Evolutionary conservation across 2,329 filamentous ascomycete genomes (phyloP).

Genomic region (Kalmusia sp.): DNA sequence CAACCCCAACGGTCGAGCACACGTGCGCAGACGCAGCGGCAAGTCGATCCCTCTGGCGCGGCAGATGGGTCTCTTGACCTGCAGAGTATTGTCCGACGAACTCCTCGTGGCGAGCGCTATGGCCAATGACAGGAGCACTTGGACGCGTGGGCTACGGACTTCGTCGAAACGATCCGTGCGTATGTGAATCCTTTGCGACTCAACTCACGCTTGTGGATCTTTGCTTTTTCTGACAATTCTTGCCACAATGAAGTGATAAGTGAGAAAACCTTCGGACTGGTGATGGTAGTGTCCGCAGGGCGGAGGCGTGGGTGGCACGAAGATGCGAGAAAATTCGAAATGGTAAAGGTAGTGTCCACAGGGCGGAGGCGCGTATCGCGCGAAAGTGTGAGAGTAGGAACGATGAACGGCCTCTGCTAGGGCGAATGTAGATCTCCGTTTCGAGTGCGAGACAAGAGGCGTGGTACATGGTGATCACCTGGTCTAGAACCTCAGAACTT

Average conservation of each 20-base stretch:
- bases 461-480: too few species aligned
- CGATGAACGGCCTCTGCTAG: too few species aligned
- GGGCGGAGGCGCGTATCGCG: too few species aligned
- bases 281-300: too few species aligned
- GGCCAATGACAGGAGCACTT: constrained; percentile 1
- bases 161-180: constrained; percentile 3
- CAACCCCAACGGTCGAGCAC: too few species aligned
- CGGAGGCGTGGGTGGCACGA: background rate
- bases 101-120: background rate
- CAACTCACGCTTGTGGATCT: background rate
- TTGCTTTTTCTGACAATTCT: background rate
- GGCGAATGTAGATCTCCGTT: too few species aligned
- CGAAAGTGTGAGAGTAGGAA: too few species aligned
- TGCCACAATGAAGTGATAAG: background rate
- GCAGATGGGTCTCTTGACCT: background rate
- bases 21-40: too few species aligned
- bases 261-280: background rate
- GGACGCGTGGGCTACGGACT: constrained; percentile 7
- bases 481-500: too few species aligned
- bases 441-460: too few species aligned
- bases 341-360: too few species aligned
- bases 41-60: background rate
- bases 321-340: too few species aligned
- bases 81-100: background rate
- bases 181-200: background rate